A percentile compares a stretch with the other conserved stretches of the same genome.
Conservation (phyloP, 2,329 filamentous ascomycete species). For the Bisporella sp. region DNA sequence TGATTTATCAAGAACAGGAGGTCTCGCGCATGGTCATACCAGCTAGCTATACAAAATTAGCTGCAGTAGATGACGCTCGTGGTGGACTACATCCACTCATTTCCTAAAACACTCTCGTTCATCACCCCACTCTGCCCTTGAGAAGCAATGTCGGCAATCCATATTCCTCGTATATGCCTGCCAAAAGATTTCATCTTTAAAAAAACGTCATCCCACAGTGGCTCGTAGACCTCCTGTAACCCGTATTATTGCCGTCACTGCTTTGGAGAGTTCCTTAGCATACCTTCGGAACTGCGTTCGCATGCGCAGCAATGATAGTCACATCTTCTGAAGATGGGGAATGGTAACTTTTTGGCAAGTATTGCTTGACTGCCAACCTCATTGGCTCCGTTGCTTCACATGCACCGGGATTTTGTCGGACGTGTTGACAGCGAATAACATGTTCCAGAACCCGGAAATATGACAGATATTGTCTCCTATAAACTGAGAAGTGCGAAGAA, state of each 20-base stretch:
- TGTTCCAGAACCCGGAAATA: neutral
- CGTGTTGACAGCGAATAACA: neutral
- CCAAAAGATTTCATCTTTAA: slow-evolving; percentile 45
- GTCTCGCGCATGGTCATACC: neutral
- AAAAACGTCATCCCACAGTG: slow-evolving; percentile 77
- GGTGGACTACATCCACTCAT: slow-evolving; percentile 60
- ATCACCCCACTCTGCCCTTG: slow-evolving; percentile 71
- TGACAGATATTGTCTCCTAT: neutral
- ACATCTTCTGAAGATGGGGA: neutral
- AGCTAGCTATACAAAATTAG: slow-evolving; percentile 1
- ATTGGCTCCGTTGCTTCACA: neutral
- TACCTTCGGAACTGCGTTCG: slow-evolving; percentile 86
- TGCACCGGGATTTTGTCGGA: neutral
- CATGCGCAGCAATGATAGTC: slow-evolving; percentile 67
- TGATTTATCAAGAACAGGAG: neutral
- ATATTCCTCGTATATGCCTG: slow-evolving; percentile 70
- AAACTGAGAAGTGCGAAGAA: too few species aligned
- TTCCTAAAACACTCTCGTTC: slow-evolving; percentile 69
- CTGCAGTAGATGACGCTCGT: slow-evolving; percentile 7
- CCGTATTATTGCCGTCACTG: neutral
- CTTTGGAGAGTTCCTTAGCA: slow-evolving; percentile 1
- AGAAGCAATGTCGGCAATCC: slow-evolving; percentile 79
- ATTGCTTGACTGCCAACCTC: neutral
- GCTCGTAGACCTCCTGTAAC: slow-evolving; percentile 78
- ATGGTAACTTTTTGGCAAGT: neutral